These are phyloP conservation scores for Funneliformis mosseae DNA, from an alignment of 192 early-diverging fungal genomes.

Conservation along the genomic window DNA sequence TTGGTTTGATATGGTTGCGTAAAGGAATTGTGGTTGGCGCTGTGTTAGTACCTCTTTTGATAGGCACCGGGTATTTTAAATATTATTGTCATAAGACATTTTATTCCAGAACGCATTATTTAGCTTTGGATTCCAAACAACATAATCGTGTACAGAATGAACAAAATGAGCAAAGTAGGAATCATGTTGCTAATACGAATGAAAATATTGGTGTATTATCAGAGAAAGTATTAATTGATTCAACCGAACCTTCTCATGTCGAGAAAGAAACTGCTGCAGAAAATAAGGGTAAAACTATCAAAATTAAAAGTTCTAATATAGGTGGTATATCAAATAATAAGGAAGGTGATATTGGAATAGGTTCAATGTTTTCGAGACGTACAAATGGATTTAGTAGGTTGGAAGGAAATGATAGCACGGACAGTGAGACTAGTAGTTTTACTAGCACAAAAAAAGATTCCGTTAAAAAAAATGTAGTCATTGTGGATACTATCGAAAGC, in stretches of 20 bases:
- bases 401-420: background rate
- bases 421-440: too few relatives aligned
- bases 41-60: conserved; percentile 47
- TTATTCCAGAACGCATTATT: conserved; percentile 46
- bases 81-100: conserved; percentile 49
- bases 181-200: background rate
- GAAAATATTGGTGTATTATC: background rate
- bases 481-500: background rate
- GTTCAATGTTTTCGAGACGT: background rate
- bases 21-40: conserved; percentile 46
- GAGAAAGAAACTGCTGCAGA: background rate
- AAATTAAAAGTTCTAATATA: background rate
- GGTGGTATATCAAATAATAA: background rate
- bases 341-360: background rate
- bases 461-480: background rate
- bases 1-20: conserved; percentile 55
- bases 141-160: background rate
- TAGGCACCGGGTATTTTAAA: conserved; percentile 53
- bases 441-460: background rate
- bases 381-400: background rate
- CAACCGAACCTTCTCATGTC: background rate
- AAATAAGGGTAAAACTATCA: background rate
- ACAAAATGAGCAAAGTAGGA: background rate
- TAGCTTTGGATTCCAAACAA: conserved; percentile 41
- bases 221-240: background rate